Evolutionary conservation across 2,329 filamentous ascomycete genomes (phyloP).

Genomic region (Stachybotrys echinatus): DNA sequence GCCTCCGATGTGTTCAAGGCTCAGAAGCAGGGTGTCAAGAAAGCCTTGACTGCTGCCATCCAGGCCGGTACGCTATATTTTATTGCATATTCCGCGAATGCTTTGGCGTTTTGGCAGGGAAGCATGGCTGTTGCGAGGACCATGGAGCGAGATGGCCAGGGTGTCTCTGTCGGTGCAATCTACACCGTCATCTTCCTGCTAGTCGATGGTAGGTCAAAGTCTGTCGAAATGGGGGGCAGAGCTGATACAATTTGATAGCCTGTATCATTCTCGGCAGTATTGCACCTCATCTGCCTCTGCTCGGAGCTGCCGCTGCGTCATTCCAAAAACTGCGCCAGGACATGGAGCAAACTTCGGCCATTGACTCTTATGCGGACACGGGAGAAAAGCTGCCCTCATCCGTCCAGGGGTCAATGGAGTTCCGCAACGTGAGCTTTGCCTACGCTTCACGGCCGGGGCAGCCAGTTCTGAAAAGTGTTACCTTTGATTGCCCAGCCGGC

Average conservation of each 20-base stretch:
- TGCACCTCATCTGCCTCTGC: slow-evolving; percentile 56
- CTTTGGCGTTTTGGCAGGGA: slow-evolving; percentile 64
- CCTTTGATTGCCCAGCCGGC: slow-evolving; percentile 40
- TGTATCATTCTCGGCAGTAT: slow-evolving; percentile 59
- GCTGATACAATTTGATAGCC: slow-evolving; percentile 30
- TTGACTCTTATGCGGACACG: slow-evolving; percentile 33
- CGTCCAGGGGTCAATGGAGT: slow-evolving; percentile 33
- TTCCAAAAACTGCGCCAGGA: slow-evolving; percentile 54
- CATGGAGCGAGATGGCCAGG: slow-evolving; percentile 25
- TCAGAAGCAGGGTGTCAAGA: slow-evolving; percentile 49
- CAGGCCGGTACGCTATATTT: slow-evolving; percentile 62
- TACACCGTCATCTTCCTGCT: slow-evolving; percentile 62
- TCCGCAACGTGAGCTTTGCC: slow-evolving; percentile 37
- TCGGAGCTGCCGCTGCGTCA: slow-evolving; percentile 51
- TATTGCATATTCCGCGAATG: slow-evolving; percentile 62
- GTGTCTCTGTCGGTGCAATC: slow-evolving; percentile 44
- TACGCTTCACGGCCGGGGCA: slow-evolving; percentile 39
- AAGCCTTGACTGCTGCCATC: slow-evolving; percentile 48
- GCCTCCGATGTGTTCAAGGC: slow-evolving; percentile 35
- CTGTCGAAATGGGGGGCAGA: too few species aligned
- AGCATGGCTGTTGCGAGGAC: slow-evolving; percentile 43
- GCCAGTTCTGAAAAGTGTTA: slow-evolving; percentile 34
- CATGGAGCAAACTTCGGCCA: slow-evolving; percentile 44
- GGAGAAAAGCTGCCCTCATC: slow-evolving; percentile 36
- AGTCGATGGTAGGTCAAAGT: slow-evolving; percentile 44